phyloP scores from a whole-genome alignment of 164 flowering plant genomes.

The Macadamia integrifolia region DNA sequence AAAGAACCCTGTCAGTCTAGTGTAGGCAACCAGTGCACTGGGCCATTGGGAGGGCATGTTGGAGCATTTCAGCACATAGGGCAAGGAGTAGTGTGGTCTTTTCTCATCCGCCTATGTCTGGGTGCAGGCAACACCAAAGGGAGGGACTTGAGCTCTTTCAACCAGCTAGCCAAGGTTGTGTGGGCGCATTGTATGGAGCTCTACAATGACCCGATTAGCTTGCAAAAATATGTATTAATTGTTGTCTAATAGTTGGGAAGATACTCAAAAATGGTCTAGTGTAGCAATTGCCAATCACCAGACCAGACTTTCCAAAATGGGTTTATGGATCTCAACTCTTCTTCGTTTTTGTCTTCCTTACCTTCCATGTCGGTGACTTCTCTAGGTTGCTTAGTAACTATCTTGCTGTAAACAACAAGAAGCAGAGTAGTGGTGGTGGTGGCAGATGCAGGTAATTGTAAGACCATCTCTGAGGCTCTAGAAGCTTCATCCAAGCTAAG shows the following conservation, averaged over 20 bases:
- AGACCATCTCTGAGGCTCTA: too few relatives aligned
- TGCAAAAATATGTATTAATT: not conserved
- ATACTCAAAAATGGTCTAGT: not conserved
- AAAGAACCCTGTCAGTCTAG: too few relatives aligned
- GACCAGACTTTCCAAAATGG: not conserved
- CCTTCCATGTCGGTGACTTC: not conserved
- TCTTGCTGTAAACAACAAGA: constrained; percentile 13
- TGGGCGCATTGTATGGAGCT: not conserved
- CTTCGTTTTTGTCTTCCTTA: not conserved
- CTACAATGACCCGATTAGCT: not conserved
- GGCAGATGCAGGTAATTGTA: constrained; percentile 8
- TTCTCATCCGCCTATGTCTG: too few relatives aligned
- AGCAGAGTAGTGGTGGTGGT: constrained; percentile 5
- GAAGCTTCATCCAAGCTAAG: constrained; percentile 38
- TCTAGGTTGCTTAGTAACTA: not conserved
- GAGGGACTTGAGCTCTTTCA: constrained; percentile 20
- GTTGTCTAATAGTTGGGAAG: not conserved
- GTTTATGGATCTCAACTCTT: not conserved
- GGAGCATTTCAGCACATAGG: too few relatives aligned
- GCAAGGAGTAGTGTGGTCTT: too few relatives aligned
- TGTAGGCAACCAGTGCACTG: too few relatives aligned
- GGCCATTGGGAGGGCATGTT: too few relatives aligned
- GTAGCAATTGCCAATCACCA: not conserved
- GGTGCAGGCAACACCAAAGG: too few relatives aligned
- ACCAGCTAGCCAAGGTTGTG: not conserved